phyloP scores from a whole-genome alignment of 2,329 filamentous ascomycete genomes.

The Aureobasidium mangrovei region DNA sequence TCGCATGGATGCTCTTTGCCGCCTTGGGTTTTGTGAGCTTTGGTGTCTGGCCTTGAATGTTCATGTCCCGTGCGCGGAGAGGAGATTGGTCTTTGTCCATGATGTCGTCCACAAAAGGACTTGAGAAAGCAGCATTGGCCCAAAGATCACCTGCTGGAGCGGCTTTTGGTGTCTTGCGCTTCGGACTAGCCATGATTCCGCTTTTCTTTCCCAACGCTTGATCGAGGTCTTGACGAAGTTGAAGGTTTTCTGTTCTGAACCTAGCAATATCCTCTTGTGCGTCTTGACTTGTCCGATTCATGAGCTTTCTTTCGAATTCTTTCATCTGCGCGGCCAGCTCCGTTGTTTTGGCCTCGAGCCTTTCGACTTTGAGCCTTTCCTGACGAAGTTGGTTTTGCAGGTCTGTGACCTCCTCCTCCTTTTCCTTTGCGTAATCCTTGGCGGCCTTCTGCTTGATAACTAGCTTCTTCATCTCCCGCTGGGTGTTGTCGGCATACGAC shows the following conservation, averaged over 20 bases:
- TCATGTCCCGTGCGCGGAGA: constrained; percentile 9
- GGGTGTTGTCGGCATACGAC: constrained; percentile 62
- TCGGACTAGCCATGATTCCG: not conserved
- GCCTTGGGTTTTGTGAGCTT: not conserved
- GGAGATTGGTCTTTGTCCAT: constrained; percentile 7
- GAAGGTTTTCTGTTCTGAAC: not conserved
- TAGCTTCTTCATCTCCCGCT: constrained; percentile 65
- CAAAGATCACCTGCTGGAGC: constrained; percentile 8
- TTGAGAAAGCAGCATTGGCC: constrained; percentile 7
- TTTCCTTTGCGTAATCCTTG: constrained; percentile 69
- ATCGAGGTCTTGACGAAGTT: constrained; percentile 6
- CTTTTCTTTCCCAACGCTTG: constrained; percentile 1
- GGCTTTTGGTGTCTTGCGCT: constrained; percentile 5
- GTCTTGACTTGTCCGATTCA: constrained; percentile 1
- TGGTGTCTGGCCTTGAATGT: not conserved
- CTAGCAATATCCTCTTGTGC: not conserved
- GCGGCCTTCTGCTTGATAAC: constrained; percentile 72
- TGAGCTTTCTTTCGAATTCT: constrained; percentile 29
- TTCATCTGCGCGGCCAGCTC: constrained; percentile 53
- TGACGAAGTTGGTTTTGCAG: constrained; percentile 57
- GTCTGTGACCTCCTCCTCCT: constrained; percentile 62
- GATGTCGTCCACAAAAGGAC: constrained; percentile 6
- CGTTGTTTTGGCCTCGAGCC: constrained; percentile 55
- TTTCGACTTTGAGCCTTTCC: constrained; percentile 55
- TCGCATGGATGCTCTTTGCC: not conserved